phyloP scores from a whole-genome alignment of 352 stramenopile genomes.

The Pythium sukuiense region DNA sequence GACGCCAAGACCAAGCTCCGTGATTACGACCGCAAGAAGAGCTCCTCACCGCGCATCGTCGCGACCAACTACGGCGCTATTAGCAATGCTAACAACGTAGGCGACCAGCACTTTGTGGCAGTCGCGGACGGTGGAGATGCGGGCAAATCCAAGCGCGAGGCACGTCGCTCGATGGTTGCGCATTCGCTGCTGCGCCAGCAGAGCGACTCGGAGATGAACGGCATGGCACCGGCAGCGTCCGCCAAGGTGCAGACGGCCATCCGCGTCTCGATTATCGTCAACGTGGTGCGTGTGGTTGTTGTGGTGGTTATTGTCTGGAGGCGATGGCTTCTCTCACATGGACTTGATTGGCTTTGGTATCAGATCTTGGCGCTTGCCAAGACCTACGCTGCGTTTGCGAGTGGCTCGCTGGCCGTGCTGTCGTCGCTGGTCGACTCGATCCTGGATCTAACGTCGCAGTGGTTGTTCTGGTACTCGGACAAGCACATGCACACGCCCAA shows the following conservation, averaged over 20 bases:
- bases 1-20: slow-evolving; percentile 1
- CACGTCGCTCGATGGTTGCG: slow-evolving; percentile 63
- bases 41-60: not conserved
- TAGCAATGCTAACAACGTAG: not conserved
- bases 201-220: slow-evolving; percentile 53
- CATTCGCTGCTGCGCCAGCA: slow-evolving; percentile 65
- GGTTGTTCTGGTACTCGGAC: slow-evolving; percentile 94
- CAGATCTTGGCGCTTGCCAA: slow-evolving; percentile 66
- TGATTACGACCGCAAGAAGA: slow-evolving; percentile 11
- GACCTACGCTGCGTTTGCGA: slow-evolving; percentile 78
- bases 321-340: no score
- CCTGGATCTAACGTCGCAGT: slow-evolving; percentile 93
- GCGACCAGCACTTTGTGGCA: slow-evolving; percentile 4
- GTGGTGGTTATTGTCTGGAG: not conserved
- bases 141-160: not conserved
- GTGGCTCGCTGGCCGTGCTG: slow-evolving; percentile 91
- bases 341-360: not conserved
- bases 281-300: slow-evolving; percentile 49
- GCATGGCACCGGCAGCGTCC: slow-evolving; percentile 38
- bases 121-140: slow-evolving; percentile 1
- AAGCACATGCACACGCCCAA: slow-evolving; percentile 87
- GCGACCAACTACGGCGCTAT: slow-evolving; percentile 17
- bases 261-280: slow-evolving; percentile 63
- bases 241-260: slow-evolving; percentile 71
- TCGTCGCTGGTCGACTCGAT: slow-evolving; percentile 94